Percentiles rank a stretch among this genome's conserved stretches.
Evolutionary conservation across 306 rosid species (phyloP).

Genomic region (Fragaria nilgerrensis): DNA sequence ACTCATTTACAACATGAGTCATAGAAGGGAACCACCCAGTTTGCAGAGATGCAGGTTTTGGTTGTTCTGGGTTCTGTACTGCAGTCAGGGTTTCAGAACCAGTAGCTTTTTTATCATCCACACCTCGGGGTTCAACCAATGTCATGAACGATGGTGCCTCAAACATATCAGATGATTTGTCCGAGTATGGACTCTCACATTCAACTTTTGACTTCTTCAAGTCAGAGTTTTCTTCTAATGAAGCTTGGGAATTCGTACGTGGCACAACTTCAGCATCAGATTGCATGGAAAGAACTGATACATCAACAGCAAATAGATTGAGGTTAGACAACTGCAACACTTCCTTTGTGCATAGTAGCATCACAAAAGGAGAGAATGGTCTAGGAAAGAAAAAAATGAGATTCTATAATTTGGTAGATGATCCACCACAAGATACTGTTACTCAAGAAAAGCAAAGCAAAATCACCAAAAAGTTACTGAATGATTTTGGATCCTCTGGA

Average conservation of each 20-base stretch:
- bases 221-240: constrained; percentile 32
- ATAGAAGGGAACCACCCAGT: constrained; percentile 84
- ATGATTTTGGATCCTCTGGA: not conserved
- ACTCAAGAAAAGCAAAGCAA: not conserved
- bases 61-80: constrained; percentile 28
- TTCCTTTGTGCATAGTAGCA: not conserved
- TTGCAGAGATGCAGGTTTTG: constrained; percentile 36
- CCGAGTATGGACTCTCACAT: constrained; percentile 37
- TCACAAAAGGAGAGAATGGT: not conserved
- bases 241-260: constrained; percentile 22
- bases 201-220: constrained; percentile 31
- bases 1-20: constrained; percentile 54
- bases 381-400: not conserved
- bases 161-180: constrained; percentile 55
- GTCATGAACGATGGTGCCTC: constrained; percentile 89
- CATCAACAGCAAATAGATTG: constrained; percentile 24
- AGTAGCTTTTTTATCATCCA: constrained; percentile 31
- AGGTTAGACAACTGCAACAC: not conserved
- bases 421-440: not conserved
- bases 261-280: constrained; percentile 53
- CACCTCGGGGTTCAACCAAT: constrained; percentile 50
- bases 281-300: constrained; percentile 72
- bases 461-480: not conserved
- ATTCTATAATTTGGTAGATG: not conserved
- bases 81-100: constrained; percentile 39